These are phyloP conservation scores for Pseudohalonectria lignicola DNA, from an alignment of 2,329 filamentous ascomycete genomes.

Conservation along the genomic window DNA sequence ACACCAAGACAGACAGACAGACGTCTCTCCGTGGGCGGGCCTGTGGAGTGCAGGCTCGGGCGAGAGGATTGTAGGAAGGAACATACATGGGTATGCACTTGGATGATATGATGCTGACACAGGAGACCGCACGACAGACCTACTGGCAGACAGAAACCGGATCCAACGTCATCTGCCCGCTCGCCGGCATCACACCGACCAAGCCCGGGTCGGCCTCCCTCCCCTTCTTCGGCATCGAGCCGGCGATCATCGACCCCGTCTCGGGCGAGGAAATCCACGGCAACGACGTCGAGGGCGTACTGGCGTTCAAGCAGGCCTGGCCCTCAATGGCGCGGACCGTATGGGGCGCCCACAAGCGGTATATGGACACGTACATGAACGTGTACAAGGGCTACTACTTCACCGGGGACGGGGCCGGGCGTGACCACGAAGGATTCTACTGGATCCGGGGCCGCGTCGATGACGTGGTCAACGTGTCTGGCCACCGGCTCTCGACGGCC, in stretches of 20 bases:
- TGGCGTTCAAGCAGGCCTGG: conserved; percentile 97
- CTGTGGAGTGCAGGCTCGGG: too few species aligned
- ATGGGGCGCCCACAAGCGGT: conserved; percentile 94
- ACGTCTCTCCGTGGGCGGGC: too few species aligned
- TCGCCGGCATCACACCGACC: conserved; percentile 87
- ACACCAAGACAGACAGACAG: too few species aligned
- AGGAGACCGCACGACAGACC: too few species aligned
- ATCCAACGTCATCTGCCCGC: conserved; percentile 87
- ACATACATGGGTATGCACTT: too few species aligned
- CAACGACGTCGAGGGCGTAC: conserved; percentile 93
- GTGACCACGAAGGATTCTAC: conserved; percentile 98
- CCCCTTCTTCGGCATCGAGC: conserved; percentile 97
- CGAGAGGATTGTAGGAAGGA: too few species aligned
- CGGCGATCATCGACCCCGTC: conserved; percentile 92
- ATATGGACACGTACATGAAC: conserved; percentile 97
- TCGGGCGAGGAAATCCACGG: conserved; percentile 87
- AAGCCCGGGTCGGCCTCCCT: conserved; percentile 94
- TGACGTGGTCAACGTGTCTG: conserved; percentile 96
- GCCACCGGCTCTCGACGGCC: conserved; percentile 89
- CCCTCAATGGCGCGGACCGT: conserved; percentile 97
- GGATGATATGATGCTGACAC: too few species aligned
- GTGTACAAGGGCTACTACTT: conserved; percentile 98
- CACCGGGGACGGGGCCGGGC: conserved; percentile 86
- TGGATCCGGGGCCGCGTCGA: conserved; percentile 99
- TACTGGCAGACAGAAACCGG: conserved; percentile 99